These are phyloP conservation scores for Eucalyptus caleyi DNA, from an alignment of 345 rosid genomes.

Conservation along the genomic window DNA sequence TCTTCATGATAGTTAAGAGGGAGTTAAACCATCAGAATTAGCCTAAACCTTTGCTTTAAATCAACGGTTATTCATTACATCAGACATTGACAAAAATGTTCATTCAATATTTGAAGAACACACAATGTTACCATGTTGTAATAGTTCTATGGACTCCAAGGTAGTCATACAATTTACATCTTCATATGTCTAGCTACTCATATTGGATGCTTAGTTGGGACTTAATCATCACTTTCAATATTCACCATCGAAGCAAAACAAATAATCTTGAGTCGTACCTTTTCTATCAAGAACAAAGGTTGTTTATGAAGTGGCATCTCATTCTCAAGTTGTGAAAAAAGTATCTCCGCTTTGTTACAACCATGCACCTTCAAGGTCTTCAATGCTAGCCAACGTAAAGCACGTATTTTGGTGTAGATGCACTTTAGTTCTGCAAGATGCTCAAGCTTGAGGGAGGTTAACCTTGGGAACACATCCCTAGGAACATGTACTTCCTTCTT, in stretches of 20 bases:
- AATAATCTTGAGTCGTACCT: background rate
- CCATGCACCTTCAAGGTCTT: background rate
- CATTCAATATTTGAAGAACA: background rate
- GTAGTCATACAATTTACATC: too few species aligned
- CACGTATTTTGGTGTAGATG: background rate
- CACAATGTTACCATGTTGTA: background rate
- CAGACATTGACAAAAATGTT: background rate
- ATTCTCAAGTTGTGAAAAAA: background rate
- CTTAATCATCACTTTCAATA: background rate
- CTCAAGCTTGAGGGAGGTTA: background rate
- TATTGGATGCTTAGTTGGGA: too few species aligned
- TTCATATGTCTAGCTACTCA: too few species aligned
- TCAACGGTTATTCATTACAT: background rate
- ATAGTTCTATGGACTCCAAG: too few species aligned
- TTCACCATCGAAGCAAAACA: background rate
- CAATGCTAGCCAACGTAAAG: background rate
- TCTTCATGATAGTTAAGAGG: background rate
- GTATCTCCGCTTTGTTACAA: background rate
- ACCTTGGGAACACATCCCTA: background rate
- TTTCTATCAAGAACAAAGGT: background rate
- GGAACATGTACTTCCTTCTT: background rate
- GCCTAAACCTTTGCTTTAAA: background rate
- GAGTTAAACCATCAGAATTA: background rate
- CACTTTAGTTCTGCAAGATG: background rate
- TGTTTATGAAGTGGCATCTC: background rate